Evolutionary conservation across 129 eudicot species (phyloP).

Genomic region (Chrysanthemum makinoi): DNA sequence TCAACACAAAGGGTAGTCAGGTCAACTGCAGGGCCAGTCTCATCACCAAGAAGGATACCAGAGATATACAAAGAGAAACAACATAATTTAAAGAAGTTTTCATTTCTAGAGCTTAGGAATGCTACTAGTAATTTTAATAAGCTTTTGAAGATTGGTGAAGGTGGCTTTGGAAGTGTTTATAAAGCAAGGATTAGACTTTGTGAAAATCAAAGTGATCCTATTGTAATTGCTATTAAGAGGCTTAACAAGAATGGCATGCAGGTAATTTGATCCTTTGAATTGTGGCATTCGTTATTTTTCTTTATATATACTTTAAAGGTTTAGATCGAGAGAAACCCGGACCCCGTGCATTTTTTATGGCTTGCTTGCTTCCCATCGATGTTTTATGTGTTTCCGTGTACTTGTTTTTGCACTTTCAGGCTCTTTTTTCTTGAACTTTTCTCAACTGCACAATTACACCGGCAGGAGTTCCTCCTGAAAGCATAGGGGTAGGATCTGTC

Average conservation of each 20-base stretch:
- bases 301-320: not conserved
- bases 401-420: too few species aligned
- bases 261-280: constrained; percentile 34
- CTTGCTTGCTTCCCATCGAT: too few species aligned
- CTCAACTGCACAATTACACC: too few species aligned
- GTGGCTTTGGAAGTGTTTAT: constrained; percentile 87
- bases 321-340: too few species aligned
- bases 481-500: too few species aligned
- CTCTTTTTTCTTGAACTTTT: too few species aligned
- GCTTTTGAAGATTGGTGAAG: constrained; percentile 79
- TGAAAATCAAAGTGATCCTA: constrained; percentile 39
- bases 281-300: not conserved
- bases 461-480: too few species aligned
- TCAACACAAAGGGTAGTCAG: constrained; percentile 27
- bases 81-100: constrained; percentile 54
- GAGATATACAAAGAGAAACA: constrained; percentile 59
- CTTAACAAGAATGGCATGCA: constrained; percentile 72
- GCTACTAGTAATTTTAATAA: constrained; percentile 71
- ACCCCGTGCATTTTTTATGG: too few species aligned
- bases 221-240: constrained; percentile 72
- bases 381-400: too few species aligned
- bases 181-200: constrained; percentile 57
- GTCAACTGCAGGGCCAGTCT: constrained; percentile 40
- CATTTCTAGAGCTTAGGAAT: constrained; percentile 54
- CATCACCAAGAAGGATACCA: constrained; percentile 46